Evolutionary conservation across 2,329 filamentous ascomycete species (phyloP), one percentile per base, ranked within the genome.

Genomic region (Epichloe uncinata): DNA sequence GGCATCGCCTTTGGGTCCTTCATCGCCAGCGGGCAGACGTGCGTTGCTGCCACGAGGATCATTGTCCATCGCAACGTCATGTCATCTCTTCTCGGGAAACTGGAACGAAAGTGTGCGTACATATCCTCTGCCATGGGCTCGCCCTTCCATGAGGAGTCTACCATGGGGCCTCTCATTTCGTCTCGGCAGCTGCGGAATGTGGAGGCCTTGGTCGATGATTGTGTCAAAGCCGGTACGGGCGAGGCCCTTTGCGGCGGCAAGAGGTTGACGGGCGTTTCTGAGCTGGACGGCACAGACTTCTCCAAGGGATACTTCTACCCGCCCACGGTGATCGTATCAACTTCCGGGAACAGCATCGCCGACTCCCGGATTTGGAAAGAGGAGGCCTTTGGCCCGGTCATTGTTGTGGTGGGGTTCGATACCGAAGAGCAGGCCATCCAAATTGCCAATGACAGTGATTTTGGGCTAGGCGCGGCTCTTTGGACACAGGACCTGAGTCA

Each of bases 341-440:
- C 80, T 43, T 33, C 73, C 60, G 68, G 62, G 67, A 73, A 77
- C 54, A 78, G 78, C 59, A 73, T 89, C 78, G 56, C 73, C 36
- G 68, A 79, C 60, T 84, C 86, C 66, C 79, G 79, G 62, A 84
- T 93, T 57, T 83, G 86, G 72, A 77, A 79, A 58, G 84, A 89
- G 63, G 87, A 93, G 66, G 87, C 88, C 52, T 93, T 93, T 64
- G 87, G 87, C 18, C 87, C 87, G 8, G 86, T 90, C 38, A 82
- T 85, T 63, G 77, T 83, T 47, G 78, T 93, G 56, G 76, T 79
- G 59, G 84, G 83, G 57, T 91, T 93, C 71, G 81, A 81, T 63
- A 81, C 74, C 56, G 83, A 87, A 69, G 79, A 79, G 20, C 80
- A 89, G 46, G 85, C 80, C 41, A 75, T 91, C 58, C 69, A 71